A percentile compares a stretch with the other conserved stretches of the same genome.
Conservation (phyloP, 2,329 filamentous ascomycete species). For the Graphiopsis chlorocephala region DNA sequence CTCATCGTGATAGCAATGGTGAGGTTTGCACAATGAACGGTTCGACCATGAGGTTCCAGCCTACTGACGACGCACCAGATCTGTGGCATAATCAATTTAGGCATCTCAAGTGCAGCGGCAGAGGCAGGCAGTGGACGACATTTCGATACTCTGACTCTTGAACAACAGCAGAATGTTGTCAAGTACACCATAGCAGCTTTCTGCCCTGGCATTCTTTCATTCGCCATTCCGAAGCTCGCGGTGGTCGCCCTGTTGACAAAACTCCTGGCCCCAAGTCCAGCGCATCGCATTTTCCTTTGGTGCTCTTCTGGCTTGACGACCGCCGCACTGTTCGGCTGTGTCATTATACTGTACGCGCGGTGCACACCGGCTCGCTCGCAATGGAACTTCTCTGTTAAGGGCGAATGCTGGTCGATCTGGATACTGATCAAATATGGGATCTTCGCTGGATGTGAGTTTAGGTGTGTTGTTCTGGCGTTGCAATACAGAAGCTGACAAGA, state of each 20-base stretch:
- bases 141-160: slow-evolving; percentile 2
- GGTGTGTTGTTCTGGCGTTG: too few species aligned
- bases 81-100: slow-evolving; percentile 4
- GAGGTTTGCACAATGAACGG: not conserved
- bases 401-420: slow-evolving; percentile 6
- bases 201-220: slow-evolving; percentile 6
- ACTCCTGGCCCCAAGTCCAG: slow-evolving; percentile 9
- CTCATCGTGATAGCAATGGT: slow-evolving; percentile 11
- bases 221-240: slow-evolving; percentile 6
- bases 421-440: not conserved
- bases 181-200: slow-evolving; percentile 13
- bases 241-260: slow-evolving; percentile 11
- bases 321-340: not conserved
- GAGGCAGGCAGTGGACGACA: slow-evolving; percentile 9
- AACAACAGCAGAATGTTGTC: slow-evolving; percentile 11
- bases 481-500: not conserved
- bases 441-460: slow-evolving; percentile 5
- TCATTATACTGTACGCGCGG: slow-evolving; percentile 7
- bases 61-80: not conserved
- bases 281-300: slow-evolving; percentile 3
- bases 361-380: slow-evolving; percentile 4
- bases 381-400: slow-evolving; percentile 8
- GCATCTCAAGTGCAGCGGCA: slow-evolving; percentile 8
- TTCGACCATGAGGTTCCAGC: too few species aligned
- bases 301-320: not conserved